These are phyloP conservation scores for Pachysolen tannophilus DNA, from an alignment of 805 yeast species.

Conservation along the genomic window DNA sequence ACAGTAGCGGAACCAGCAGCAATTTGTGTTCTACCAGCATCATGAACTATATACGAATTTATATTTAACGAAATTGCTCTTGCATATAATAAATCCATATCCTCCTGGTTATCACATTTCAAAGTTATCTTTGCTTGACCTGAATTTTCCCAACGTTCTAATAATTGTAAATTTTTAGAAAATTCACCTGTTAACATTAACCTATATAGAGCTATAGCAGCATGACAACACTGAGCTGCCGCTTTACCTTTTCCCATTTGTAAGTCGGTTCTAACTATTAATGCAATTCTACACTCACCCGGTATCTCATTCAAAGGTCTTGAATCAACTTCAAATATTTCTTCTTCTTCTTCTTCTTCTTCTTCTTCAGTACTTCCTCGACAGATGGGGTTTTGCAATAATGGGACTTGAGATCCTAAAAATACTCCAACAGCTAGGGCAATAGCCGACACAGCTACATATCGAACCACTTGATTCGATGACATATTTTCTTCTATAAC, in stretches of 20 bases:
- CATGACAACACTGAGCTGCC: constrained; percentile 97
- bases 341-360: constrained; percentile 38
- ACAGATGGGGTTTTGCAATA: no score
- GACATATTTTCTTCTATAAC: no score
- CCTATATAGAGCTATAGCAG: constrained; percentile 86
- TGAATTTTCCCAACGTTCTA: constrained; percentile 66
- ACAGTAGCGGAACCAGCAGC: constrained; percentile 97
- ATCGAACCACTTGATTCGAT: neutral
- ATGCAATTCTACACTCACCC: constrained; percentile 81
- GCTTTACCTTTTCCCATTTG: constrained; percentile 93
- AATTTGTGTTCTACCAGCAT: constrained; percentile 95
- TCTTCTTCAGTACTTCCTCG: no score
- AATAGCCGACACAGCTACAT: neutral
- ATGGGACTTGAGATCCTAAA: no score
- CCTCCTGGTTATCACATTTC: constrained; percentile 61
- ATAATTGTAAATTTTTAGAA: constrained; percentile 51
- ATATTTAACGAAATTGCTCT: constrained; percentile 74
- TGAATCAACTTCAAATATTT: constrained; percentile 53
- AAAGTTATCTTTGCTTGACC: constrained; percentile 96
- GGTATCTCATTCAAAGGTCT: constrained; percentile 53
- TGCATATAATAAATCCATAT: constrained; percentile 69
- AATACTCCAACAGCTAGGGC: constrained; percentile 1
- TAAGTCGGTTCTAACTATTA: constrained; percentile 81
- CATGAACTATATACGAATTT: constrained; percentile 77
- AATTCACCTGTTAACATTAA: constrained; percentile 47